Evolutionary conservation across 345 rosid species (phyloP).

Genomic region (Euphorbia pulcherrima): DNA sequence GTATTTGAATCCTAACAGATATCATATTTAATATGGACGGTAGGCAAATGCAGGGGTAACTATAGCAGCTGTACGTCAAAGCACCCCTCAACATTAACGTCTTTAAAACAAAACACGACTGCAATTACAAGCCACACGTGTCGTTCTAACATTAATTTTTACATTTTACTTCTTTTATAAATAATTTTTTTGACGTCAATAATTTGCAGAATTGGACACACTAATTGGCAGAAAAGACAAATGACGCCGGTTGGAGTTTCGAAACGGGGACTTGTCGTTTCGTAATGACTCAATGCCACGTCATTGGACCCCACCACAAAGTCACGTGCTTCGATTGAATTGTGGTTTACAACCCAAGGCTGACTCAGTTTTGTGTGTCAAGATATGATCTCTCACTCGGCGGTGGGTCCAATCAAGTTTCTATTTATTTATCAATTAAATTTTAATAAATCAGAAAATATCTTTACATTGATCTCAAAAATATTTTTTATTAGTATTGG

Average conservation of each 20-base stretch:
- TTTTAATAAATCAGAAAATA: background rate
- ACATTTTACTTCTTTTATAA: too few species aligned
- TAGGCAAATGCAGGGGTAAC: background rate
- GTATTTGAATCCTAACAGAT: too few species aligned
- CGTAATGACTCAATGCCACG: conserved; percentile 1
- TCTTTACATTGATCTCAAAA: background rate
- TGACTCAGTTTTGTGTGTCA: conserved; percentile 19
- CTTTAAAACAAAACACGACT: background rate
- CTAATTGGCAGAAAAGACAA: background rate
- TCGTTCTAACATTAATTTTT: too few species aligned
- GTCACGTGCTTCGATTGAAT: conserved; percentile 6
- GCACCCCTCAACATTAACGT: background rate
- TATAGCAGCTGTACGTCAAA: background rate
- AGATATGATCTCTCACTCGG: background rate
- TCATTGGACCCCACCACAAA: background rate
- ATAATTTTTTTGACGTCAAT: background rate
- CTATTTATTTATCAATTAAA: background rate
- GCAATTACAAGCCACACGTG: background rate
- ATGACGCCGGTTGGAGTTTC: background rate
- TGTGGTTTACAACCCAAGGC: conserved; percentile 8
- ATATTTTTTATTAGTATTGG: background rate
- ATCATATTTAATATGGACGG: too few species aligned
- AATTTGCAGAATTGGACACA: background rate
- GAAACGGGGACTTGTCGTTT: background rate
- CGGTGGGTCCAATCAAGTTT: background rate